Evolutionary conservation across 129 eudicot species (phyloP), one percentile per base, ranked within the genome.

Genomic region (Scalesia atractyloides): DNA sequence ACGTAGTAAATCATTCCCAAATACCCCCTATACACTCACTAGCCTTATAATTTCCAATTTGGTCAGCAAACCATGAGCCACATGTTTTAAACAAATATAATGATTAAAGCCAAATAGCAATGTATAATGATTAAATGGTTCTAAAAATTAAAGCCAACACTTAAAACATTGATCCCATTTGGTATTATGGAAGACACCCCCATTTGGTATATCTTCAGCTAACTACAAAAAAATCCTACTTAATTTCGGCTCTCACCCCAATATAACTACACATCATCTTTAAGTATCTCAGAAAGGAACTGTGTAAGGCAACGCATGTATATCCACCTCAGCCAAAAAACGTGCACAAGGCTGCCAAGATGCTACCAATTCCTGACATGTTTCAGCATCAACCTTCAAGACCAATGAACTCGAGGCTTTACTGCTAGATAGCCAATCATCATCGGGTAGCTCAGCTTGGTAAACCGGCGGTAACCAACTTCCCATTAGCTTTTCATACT

Each of bases 251-350:
- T 67, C 67, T 68, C 57, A 18, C 36, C 56, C 56, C 56, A n/a
- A 39, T 37, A 7, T 1, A 78, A 64, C 73, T 78, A 63, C 71
- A 56, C 66, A 78, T 71, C 49, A 53, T 44, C 41, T 53, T 20
- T 12, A n/a, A 50, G 14, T 9, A n/a, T 7, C 10, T 88, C 77
- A 92, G 61, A 86, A 92, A 0, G 96, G 96, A 50, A 85, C 81
- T 0, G 96, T 85, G 46, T 50, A 92, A 0, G 97, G 97, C 78
- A 92, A 34, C 0, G 96, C 96, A 54, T 89, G 80, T 6, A 92
- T 56, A 26, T 78, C 94, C 19, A 64, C 96, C 13, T 89, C 94
- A 0, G 75, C 80, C 77, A 92, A 66, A 57, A 51, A 77, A 18
- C 72, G 79, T 0, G 91, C 93, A 53, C 83, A 75, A 0, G 97